These are phyloP conservation scores for Diplodia sapinea DNA, from an alignment of 2,329 filamentous ascomycete genomes.

Conservation along the genomic window DNA sequence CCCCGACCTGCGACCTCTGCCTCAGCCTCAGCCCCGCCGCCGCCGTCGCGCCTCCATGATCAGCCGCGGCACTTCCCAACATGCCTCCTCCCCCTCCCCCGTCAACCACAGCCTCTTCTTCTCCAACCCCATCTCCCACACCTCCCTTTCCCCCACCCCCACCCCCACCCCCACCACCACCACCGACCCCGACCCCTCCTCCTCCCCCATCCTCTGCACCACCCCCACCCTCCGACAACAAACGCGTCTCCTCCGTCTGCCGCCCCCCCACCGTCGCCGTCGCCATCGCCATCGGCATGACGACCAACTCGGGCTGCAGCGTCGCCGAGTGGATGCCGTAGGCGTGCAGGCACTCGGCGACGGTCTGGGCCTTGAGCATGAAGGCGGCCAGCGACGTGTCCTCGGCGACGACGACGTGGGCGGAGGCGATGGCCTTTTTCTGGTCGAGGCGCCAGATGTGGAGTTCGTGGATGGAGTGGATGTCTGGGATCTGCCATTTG, in stretches of 20 bases:
- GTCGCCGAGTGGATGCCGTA: slow-evolving; percentile 76
- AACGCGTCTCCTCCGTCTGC: no score
- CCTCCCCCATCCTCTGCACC: slow-evolving; percentile 3
- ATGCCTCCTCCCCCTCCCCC: slow-evolving; percentile 6
- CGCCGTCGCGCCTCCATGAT: slow-evolving; percentile 1
- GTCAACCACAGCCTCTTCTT: no score
- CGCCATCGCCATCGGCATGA: not conserved
- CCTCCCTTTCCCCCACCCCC: not conserved
- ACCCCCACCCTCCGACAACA: not conserved
- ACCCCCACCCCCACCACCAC: no score
- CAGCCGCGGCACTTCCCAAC: not conserved
- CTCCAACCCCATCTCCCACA: not conserved
- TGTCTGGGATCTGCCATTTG: slow-evolving; percentile 64
- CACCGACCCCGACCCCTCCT: not conserved
- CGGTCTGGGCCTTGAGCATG: slow-evolving; percentile 64
- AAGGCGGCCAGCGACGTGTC: slow-evolving; percentile 61
- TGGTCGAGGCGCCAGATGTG: slow-evolving; percentile 78
- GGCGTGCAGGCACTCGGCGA: slow-evolving; percentile 72
- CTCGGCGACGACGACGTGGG: slow-evolving; percentile 66
- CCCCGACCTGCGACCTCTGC: slow-evolving; percentile 33
- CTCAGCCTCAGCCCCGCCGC: slow-evolving; percentile 36
- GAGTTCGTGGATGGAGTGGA: slow-evolving; percentile 72
- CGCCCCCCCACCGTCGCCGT: no score
- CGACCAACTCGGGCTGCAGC: slow-evolving; percentile 67
- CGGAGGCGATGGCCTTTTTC: slow-evolving; percentile 70